Percentiles rank a stretch among this genome's conserved stretches.
phyloP scores from a whole-genome alignment of 345 rosid genomes.

The Noccaea caerulescens region DNA sequence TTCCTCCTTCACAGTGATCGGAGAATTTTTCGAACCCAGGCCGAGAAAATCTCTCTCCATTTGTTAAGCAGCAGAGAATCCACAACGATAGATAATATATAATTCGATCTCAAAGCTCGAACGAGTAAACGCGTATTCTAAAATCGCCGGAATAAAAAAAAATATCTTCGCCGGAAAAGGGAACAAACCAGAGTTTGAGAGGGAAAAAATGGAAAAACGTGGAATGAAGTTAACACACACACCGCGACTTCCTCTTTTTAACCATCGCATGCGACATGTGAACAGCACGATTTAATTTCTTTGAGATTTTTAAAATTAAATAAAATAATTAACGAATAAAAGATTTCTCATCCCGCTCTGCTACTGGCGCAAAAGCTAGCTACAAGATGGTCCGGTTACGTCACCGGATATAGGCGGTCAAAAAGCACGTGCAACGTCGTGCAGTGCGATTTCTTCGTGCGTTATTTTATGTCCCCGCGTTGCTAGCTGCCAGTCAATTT shows the following conservation, averaged over 20 bases:
- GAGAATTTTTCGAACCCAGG: slow-evolving; percentile 48
- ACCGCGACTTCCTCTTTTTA: slow-evolving; percentile 30
- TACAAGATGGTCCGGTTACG: slow-evolving; percentile 27
- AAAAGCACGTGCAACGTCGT: slow-evolving; percentile 46
- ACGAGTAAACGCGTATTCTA: neutral
- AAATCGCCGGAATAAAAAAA: slow-evolving; percentile 25
- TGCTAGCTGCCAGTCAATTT: slow-evolving; percentile 31
- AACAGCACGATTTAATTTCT: slow-evolving; percentile 37
- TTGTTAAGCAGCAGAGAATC: neutral
- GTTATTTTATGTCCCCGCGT: slow-evolving; percentile 23
- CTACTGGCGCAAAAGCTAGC: slow-evolving; percentile 39
- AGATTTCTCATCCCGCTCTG: slow-evolving; percentile 32
- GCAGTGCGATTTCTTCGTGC: slow-evolving; percentile 28
- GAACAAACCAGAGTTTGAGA: slow-evolving; percentile 1
- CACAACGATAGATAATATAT: neutral
- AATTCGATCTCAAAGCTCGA: neutral
- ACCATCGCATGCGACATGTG: slow-evolving; percentile 43
- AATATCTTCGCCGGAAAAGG: slow-evolving; percentile 10
- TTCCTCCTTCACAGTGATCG: slow-evolving; percentile 54
- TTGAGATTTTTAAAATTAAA: neutral
- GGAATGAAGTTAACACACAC: slow-evolving; percentile 36
- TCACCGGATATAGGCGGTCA: slow-evolving; percentile 43
- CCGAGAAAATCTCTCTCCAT: slow-evolving; percentile 73
- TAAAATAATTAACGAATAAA: neutral
- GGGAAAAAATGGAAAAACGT: slow-evolving; percentile 38